Base-by-base conservation (phyloP, 257 asterid species). In the Mentha longifolia region DNA sequence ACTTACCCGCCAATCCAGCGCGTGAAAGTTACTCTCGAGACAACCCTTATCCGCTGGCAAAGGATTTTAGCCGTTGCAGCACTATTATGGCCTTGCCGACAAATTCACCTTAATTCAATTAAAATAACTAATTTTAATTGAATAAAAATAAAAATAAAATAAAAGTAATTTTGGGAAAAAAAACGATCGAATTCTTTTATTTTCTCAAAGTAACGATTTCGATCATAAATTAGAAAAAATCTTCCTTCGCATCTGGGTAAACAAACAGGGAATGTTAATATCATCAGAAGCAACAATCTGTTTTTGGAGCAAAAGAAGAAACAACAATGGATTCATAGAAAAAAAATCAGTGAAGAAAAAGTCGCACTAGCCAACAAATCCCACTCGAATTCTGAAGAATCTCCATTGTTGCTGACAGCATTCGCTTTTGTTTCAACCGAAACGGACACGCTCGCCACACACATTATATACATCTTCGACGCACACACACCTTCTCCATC, bases 371-470 rank as follows among this genome's bases (percentile, higher is more conserved):
- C 67, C n/a, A 15, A 33, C 22, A 57, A 12, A 20, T 19, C 39
- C 45, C 14, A 13, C 33, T 63, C 39, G 12, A 54, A 31, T 56
- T 17, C 70, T 28, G 54, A 13, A 57, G 19, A 52, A 69, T 50
- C 70, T 52, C 56, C 66, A 61, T 61, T 71, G 62, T 20, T 42
- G 59, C 65, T 68, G 75, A 58, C 72, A 13, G 14, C 74, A 31
- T 58, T 71, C 55, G 68, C 52, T 49, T 76, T 62, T 68, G 71
- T 69, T 35, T 49, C 62, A 37, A 65, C 72, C 51, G 67, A 73
- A 56, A 74, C 69, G 42, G 62, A 82, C 78, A 54, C 76, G 68
- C 74, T 30, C 41, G 6, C 61, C 76, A 73, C 82, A 42, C 86
- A 33, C 62, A 45, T 39, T 62, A 49, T 59, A 76, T 50, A 42